These are phyloP conservation scores for Chrysoporthe austroafricana DNA, from an alignment of 2,329 filamentous ascomycete genomes.

Conservation along the genomic window DNA sequence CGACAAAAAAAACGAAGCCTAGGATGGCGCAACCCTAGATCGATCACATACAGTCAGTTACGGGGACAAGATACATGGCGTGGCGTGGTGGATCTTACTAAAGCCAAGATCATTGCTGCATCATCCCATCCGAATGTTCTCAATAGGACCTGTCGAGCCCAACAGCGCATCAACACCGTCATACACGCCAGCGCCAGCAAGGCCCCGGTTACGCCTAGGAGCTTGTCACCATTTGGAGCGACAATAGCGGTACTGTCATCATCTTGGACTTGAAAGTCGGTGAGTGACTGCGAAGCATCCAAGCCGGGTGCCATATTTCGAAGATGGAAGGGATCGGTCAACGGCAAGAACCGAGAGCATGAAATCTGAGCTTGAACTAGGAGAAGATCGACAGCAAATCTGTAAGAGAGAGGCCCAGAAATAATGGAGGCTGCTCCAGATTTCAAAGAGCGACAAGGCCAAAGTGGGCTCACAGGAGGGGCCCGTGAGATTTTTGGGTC, in stretches of 20 bases:
- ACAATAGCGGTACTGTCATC: constrained; percentile 9
- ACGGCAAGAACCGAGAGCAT: neutral
- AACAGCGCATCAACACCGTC: constrained; percentile 7
- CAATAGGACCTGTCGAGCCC: constrained; percentile 13
- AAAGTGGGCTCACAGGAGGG: neutral
- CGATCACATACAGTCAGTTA: neutral
- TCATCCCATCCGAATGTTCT: constrained; percentile 10
- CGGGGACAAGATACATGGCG: neutral
- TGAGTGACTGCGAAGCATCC: constrained; percentile 4
- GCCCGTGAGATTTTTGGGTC: neutral
- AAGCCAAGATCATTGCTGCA: constrained; percentile 5
- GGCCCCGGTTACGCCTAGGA: constrained; percentile 5
- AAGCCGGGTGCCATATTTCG: neutral
- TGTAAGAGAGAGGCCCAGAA: neutral
- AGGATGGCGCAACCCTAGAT: neutral
- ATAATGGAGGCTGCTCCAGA: neutral
- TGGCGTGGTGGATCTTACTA: neutral
- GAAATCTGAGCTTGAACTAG: neutral
- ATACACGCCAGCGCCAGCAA: neutral
- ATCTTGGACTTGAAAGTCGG: neutral
- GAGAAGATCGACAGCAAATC: neutral
- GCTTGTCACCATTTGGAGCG: neutral
- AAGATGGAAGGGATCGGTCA: neutral
- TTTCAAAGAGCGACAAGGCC: neutral
- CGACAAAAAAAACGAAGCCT: constrained; percentile 1